Conservation (phyloP, 2,329 filamentous ascomycete species). For the Claviceps paspali region DNA sequence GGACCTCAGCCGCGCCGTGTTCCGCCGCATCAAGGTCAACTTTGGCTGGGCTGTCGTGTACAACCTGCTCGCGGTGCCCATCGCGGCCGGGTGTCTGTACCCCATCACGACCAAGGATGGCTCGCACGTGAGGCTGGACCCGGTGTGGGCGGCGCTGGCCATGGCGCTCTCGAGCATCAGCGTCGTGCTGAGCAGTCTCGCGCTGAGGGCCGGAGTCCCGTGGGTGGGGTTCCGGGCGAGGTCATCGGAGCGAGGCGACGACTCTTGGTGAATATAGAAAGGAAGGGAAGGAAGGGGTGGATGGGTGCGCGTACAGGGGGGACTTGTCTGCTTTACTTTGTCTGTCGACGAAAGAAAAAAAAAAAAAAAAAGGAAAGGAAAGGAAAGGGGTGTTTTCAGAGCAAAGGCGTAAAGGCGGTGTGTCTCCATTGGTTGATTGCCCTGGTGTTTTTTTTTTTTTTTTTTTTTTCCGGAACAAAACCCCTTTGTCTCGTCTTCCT, state of each 20-base stretch:
- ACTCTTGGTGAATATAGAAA: no score
- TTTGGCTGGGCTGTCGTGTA: conserved; percentile 78
- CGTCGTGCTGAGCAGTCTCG: conserved; percentile 69
- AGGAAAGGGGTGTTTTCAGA: no score
- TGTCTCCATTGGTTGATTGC: no score
- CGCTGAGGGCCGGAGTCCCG: conserved; percentile 39
- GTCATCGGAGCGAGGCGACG: background rate
- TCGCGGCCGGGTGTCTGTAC: conserved; percentile 70
- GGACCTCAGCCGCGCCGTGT: conserved; percentile 54
- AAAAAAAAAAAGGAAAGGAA: no score
- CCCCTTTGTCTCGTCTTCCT: no score
- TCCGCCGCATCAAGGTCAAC: conserved; percentile 67
- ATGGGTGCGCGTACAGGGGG: no score
- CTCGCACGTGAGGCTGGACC: conserved; percentile 49
- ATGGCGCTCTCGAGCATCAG: conserved; percentile 90
- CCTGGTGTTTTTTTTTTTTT: no score
- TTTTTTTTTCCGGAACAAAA: no score
- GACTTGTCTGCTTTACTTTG: no score
- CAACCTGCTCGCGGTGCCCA: conserved; percentile 61
- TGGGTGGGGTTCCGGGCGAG: conserved; percentile 26
- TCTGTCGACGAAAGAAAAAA: no score
- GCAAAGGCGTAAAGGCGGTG: no score
- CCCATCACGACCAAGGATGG: conserved; percentile 30
- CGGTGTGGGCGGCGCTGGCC: conserved; percentile 76
- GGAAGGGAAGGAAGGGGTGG: no score